Conservation (phyloP, 2,329 filamentous ascomycete genomes). For the Simplicillium aogashimaense region DNA sequence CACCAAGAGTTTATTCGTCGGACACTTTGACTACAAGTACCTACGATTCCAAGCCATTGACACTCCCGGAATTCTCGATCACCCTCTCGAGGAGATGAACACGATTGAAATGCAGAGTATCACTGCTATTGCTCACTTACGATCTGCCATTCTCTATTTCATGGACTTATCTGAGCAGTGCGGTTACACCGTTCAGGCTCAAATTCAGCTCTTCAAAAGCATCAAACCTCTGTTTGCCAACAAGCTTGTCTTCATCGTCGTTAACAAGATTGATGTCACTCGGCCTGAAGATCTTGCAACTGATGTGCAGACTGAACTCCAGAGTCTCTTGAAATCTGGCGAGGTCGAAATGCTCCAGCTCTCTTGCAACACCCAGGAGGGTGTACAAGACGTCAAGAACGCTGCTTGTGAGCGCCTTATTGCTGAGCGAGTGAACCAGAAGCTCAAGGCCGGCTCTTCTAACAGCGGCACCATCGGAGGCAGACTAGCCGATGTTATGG, state of each 20-base stretch:
- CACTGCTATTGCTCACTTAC: constrained; percentile 91
- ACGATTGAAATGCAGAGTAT: constrained; percentile 99
- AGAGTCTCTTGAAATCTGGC: constrained; percentile 71
- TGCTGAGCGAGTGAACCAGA: constrained; percentile 87
- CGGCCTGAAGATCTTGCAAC: constrained; percentile 78
- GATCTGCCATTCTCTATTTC: constrained; percentile 93
- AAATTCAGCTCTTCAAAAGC: constrained; percentile 91
- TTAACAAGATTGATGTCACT: constrained; percentile 97
- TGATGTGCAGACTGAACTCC: constrained; percentile 67
- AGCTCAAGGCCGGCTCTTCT: constrained; percentile 84
- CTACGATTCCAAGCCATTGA: constrained; percentile 67
- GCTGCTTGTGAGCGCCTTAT: constrained; percentile 87
- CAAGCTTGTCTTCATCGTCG: constrained; percentile 90
- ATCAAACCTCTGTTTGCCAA: constrained; percentile 96
- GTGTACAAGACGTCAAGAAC: constrained; percentile 91
- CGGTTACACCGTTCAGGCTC: constrained; percentile 84
- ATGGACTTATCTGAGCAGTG: constrained; percentile 98
- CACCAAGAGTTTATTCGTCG: constrained; percentile 93
- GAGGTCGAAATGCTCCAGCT: constrained; percentile 90
- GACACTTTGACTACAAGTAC: constrained; percentile 90
- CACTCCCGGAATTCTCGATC: constrained; percentile 95
- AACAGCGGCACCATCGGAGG: constrained; percentile 66
- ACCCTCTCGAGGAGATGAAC: constrained; percentile 98
- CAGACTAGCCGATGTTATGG: constrained; percentile 80
- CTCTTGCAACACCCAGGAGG: constrained; percentile 90